Percentiles rank a stretch among this genome's conserved stretches.
These are phyloP conservation scores for Kwoniella shivajii DNA, from an alignment of 1,284 basidiomycete species.

Conservation along the genomic window DNA sequence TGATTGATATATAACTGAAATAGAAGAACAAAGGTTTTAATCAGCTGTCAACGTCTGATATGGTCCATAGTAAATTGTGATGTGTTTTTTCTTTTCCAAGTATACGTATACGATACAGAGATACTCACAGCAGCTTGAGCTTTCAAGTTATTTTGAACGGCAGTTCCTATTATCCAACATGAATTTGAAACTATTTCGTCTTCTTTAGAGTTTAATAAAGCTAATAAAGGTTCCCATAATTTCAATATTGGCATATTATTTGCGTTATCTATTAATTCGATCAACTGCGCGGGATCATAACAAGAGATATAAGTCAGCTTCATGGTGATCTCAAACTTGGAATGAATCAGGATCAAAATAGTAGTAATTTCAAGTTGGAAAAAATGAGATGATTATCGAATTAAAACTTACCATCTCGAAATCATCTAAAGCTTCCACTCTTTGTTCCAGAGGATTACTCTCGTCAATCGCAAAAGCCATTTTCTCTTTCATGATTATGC, in stretches of 20 bases:
- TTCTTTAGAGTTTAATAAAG: slow-evolving; percentile 64
- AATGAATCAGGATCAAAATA: neutral
- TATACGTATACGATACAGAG: too few relatives aligned
- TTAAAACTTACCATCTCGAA: slow-evolving; percentile 78
- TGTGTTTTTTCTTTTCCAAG: neutral
- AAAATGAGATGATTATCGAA: too few relatives aligned
- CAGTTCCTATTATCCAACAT: slow-evolving; percentile 91
- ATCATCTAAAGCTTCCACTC: slow-evolving; percentile 83
- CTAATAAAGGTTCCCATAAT: slow-evolving; percentile 82
- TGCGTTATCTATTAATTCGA: slow-evolving; percentile 94
- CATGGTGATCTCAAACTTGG: neutral
- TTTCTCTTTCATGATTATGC: slow-evolving; percentile 83
- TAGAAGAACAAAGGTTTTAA: neutral
- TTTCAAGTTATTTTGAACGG: slow-evolving; percentile 90
- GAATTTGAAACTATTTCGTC: slow-evolving; percentile 70
- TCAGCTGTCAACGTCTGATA: slow-evolving; percentile 3
- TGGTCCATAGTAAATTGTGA: neutral
- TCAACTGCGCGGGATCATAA: slow-evolving; percentile 61
- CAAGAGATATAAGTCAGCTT: neutral
- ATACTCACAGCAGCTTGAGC: slow-evolving; percentile 78
- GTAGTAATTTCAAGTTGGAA: neutral
- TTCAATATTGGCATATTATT: slow-evolving; percentile 82
- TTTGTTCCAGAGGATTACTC: slow-evolving; percentile 63
- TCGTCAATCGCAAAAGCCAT: slow-evolving; percentile 71
- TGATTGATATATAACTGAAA: slow-evolving; percentile 70